Evolutionary conservation across 306 rosid genomes (phyloP), one percentile per base, ranked within the genome.

Genomic region (Dicorynia guianensis): DNA sequence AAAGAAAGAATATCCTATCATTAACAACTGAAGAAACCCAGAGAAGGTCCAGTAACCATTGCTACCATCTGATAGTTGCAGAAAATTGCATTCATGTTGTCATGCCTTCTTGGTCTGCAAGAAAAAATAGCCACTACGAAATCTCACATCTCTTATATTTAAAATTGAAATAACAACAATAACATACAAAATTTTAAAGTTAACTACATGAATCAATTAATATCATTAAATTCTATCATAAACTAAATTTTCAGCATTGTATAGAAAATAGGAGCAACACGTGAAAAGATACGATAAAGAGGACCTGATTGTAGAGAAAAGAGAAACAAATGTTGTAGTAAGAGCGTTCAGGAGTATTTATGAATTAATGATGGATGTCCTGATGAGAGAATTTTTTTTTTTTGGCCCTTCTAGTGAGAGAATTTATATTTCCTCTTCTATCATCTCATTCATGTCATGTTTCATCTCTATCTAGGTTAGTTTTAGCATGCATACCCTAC

Each of bases 41-140:
- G 81, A 33, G 34, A 53, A 79, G 79, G 71, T 55, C 75, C 59
- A 38, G 63, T 60, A 57, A 73, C 30, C 30, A 25, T 25, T 25
- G 30, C 30, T 25, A 49, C 76, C 67, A 79, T 57, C 71, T 49
- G 33, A 56, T n/a, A 57, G 76, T 63, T 62, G 68, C 77, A 67
- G 63, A 79, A 80, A 63, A 71, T 76, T 34, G 63, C 15, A 3
- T 8, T 10, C 49, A 61, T 46, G 60, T 72, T 25, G 30, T 25
- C 30, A 87, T 17, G 80, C 6, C 76, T 91, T 85, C 81, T 76
- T 74, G 13, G 84, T 59, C 97, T 89, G 94, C 90, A 81, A 11
- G 48, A 67, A 76, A 40, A 77, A 83, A 73, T 60, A 72, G 49
- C 5, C 25, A 53, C 11, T 11, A 48, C 33, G 56, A 38, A 44